Conservation (phyloP, 495 filamentous ascomycete genomes). For the Penicillium chermesinum region DNA sequence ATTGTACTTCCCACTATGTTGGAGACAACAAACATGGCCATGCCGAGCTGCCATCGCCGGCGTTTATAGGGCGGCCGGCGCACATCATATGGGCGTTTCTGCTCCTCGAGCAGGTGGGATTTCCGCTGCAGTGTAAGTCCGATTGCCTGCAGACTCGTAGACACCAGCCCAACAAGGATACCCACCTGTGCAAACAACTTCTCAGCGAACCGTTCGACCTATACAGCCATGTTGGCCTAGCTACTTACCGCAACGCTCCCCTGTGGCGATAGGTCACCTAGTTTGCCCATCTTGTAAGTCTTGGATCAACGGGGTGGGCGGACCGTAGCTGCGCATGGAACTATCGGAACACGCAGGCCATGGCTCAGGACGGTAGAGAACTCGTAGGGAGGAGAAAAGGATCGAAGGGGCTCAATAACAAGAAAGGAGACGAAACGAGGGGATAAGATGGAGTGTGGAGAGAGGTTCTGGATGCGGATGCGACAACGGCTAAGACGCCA, state of each 20-base stretch:
- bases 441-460: slow-evolving; percentile 3
- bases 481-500: slow-evolving; percentile 18
- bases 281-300: slow-evolving; percentile 56
- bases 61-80: slow-evolving; percentile 84
- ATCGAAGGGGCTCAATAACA: background rate
- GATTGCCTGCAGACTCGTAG: slow-evolving; percentile 88
- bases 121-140: slow-evolving; percentile 98
- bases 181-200: slow-evolving; percentile 61
- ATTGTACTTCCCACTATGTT: slow-evolving; percentile 94
- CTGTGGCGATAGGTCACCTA: slow-evolving; percentile 78
- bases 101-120: slow-evolving; percentile 95
- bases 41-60: slow-evolving; percentile 94
- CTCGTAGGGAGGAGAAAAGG: slow-evolving; percentile 6
- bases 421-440: background rate
- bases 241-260: slow-evolving; percentile 77
- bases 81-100: slow-evolving; percentile 72
- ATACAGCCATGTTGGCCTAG: background rate
- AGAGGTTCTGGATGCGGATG: slow-evolving; percentile 17
- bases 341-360: slow-evolving; percentile 22
- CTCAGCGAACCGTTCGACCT: background rate
- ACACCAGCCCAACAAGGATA: slow-evolving; percentile 85
- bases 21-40: slow-evolving; percentile 92
- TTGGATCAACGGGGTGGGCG: slow-evolving; percentile 27
- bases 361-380: slow-evolving; percentile 16
- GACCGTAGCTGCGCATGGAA: slow-evolving; percentile 15